Conservation (phyloP, 2,329 filamentous ascomycete species). For the Periconia digitata region DNA sequence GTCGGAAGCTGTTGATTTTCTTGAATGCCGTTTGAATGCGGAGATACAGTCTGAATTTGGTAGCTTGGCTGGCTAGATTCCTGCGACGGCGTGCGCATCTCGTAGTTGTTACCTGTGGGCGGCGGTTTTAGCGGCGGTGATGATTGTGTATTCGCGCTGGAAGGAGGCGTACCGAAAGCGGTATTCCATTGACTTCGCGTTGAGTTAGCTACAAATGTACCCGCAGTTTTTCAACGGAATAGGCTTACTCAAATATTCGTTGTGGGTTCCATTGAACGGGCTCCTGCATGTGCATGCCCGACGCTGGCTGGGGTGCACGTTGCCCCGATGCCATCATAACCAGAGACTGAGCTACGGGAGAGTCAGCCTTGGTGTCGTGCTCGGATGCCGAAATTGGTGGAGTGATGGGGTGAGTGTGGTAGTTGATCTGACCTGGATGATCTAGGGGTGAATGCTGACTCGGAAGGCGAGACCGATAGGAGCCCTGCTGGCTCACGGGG, state of each 20-base stretch:
- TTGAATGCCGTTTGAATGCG: constrained; percentile 34
- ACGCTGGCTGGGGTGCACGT: constrained; percentile 49
- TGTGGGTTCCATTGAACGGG: constrained; percentile 79
- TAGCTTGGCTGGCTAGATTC: constrained; percentile 36
- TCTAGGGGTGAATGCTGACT: constrained; percentile 53
- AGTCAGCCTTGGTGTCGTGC: constrained; percentile 76
- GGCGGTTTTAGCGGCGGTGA: constrained; percentile 49
- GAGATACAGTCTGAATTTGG: constrained; percentile 39
- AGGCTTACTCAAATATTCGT: constrained; percentile 83
- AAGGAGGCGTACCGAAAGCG: constrained; percentile 74
- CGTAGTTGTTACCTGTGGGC: constrained; percentile 43
- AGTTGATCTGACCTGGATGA: constrained; percentile 64
- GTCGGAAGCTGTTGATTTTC: constrained; percentile 35
- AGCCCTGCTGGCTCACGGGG: constrained; percentile 57
- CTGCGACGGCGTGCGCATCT: constrained; percentile 35
- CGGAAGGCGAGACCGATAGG: constrained; percentile 54
- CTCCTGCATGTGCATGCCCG: constrained; percentile 63
- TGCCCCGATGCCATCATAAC: constrained; percentile 67
- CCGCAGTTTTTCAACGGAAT: neutral
- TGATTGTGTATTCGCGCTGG: constrained; percentile 45
- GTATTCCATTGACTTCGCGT: constrained; percentile 82
- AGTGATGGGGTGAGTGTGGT: constrained; percentile 69
- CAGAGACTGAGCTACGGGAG: constrained; percentile 70
- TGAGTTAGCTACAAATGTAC: constrained; percentile 13
- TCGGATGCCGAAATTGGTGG: constrained; percentile 75